phyloP scores from a whole-genome alignment of 2,329 filamentous ascomycete species.

The Periconia macrospinosa region DNA sequence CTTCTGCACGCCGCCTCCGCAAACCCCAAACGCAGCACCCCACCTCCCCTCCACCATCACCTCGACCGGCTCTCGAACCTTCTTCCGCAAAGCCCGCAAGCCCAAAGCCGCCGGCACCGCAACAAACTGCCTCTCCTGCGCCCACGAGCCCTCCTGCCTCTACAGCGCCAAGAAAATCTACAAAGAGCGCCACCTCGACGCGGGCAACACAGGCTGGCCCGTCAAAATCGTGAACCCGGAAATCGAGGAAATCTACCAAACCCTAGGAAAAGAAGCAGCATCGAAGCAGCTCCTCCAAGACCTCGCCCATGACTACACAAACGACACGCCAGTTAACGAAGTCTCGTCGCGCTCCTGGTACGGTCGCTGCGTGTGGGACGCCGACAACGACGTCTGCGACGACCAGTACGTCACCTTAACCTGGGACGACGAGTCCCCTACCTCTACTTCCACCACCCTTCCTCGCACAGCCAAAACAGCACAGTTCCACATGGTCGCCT shows the following conservation, averaged over 20 bases:
- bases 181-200: conserved; percentile 66
- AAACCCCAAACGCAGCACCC: conserved; percentile 47
- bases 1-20: conserved; percentile 69
- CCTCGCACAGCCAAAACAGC: conserved; percentile 70
- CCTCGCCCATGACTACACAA: conserved; percentile 58
- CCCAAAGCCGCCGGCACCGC: conserved; percentile 72
- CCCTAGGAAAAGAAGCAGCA: conserved; percentile 52
- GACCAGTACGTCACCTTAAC: conserved; percentile 86
- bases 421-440: conserved; percentile 73
- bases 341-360: conserved; percentile 68
- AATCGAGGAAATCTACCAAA: conserved; percentile 72
- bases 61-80: conserved; percentile 75
- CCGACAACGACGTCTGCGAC: conserved; percentile 91
- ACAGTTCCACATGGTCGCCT: conserved; percentile 90
- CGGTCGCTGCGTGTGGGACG: conserved; percentile 92
- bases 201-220: conserved; percentile 76
- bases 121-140: conserved; percentile 86
- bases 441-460: conserved; percentile 31
- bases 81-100: conserved; percentile 76
- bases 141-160: conserved; percentile 72
- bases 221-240: conserved; percentile 88
- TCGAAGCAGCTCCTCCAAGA: conserved; percentile 52
- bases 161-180: conserved; percentile 88
- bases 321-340: conserved; percentile 55
- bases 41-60: conserved; percentile 77